Base-by-base conservation (phyloP, 192 early-diverging fungal species). In the Podochytrium sp. region DNA sequence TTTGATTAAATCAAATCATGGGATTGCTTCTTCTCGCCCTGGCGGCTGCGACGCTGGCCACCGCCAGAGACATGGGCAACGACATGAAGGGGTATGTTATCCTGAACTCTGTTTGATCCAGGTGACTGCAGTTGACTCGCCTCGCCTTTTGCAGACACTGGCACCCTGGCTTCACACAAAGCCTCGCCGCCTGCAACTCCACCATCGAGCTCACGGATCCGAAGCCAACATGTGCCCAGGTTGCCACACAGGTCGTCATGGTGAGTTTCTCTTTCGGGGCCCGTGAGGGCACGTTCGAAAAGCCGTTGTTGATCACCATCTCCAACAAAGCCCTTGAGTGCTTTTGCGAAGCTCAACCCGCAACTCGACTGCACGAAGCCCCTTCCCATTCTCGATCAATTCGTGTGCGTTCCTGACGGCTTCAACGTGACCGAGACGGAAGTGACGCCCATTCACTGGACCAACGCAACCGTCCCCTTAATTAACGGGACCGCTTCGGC, bases 361-460 rank as follows among this genome's bases (percentile, higher is more conserved):
- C 59, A 61, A 61, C 10, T 34, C 32, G 59, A 39, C 59, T 61
- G 35, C 33, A 33, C 34, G 20, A 40, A 39, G 34, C 27, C 55
- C 29, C 32, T 20, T 57, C 59, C 59, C 12, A 40, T 61, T 34
- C 16, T 20, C 25, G 52, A 55, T 55, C 12, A 7, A 5, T 55
- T 20, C 52, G 59, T 61, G n/a, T 61, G 59, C 35, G 59, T 34
- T 38, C 59, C 59, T n/a, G 6, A 5, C 20, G 59, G 59, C 12
- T 34, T 61, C 38, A 40, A 61, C 37, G 33, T 40, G 6, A 61
- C 33, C 32, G 20, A n/a, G 12, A 7, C 32, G 10, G 59, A 20
- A n/a, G 33, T 34, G 20, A 30, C 59, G 23, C 7, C 10, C 7
- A 7, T 20, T 32, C n/a, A n/a, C n/a, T n/a, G n/a, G n/a, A 57